Evolutionary conservation across 352 stramenopile species (phyloP), one percentile per base, ranked within the genome.

Genomic region (Globisporangium rhizosaccharum): DNA sequence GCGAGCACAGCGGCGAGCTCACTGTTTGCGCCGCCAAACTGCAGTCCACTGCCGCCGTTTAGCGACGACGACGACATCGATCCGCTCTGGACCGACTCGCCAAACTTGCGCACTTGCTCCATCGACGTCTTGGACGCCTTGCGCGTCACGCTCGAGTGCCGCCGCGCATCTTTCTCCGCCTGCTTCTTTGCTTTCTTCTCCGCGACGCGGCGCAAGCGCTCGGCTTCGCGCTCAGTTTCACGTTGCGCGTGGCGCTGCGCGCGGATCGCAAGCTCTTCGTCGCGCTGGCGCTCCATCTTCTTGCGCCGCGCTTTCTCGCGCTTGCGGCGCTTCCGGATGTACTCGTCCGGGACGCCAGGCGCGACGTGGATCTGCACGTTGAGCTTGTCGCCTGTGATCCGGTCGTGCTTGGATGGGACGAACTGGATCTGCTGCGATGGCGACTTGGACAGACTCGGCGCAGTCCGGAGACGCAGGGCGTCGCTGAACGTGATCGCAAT

Each of bases 111-210:
- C 7, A 66, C 79, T 15, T 83, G 75, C 17, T 88, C 77, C 67
- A 85, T 75, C 2, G 64, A 71, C 17, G 62, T 61, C 54, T 87
- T 88, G 1, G 70, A 71, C 5, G 73, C 79, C 42, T 71, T 78
- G 9, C 62, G 76, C 44, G 56, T 56, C 20, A 10, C 53, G 4
- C 75, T 58, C 12, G 72, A 68, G 33, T 84, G 64, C 14, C 78
- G 82, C 1, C 76, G 75, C 17, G 81, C 67, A 15, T 94, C 84
- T 44, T 83, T 82, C 49, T 94, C 86, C 0, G 79, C 73, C 50
- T 82, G 80, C 52, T 95, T 95, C 52, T 92, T 92, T n/a, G 86
- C 77, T 60, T 95, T 95, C 59, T 90, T 90, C 51, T 94, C 83
- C 0, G 84, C 83, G 1, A 95, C 83, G 23, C 86, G 86, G 6